Conservation (phyloP, 345 rosid species). For the Abelmoschus esculentus region DNA sequence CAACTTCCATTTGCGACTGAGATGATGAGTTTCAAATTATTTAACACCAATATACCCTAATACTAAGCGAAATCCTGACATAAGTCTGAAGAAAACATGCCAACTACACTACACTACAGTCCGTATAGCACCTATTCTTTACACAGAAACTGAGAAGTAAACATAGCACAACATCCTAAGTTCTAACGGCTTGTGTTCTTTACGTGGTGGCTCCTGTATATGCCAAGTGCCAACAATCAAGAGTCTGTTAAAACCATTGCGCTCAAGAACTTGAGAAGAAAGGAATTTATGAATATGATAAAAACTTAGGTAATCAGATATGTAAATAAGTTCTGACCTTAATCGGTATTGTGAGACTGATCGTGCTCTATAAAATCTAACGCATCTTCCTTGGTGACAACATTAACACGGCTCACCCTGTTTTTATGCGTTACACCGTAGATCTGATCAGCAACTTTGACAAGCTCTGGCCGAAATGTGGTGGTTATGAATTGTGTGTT, state of each 20-base stretch:
- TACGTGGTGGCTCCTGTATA: neutral
- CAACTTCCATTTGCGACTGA: neutral
- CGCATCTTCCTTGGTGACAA: constrained; percentile 67
- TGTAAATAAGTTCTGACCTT: constrained; percentile 30
- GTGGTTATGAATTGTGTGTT: constrained; percentile 95
- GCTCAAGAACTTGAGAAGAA: neutral
- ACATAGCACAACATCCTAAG: neutral
- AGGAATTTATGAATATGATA: neutral
- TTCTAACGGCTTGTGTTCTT: neutral
- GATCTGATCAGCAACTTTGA: constrained; percentile 90
- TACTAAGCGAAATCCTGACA: neutral
- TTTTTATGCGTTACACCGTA: constrained; percentile 83
- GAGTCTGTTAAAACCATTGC: neutral
- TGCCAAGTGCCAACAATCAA: neutral
- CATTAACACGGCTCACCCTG: constrained; percentile 79
- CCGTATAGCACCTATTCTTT: neutral
- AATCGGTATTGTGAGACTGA: constrained; percentile 73
- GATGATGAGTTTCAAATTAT: neutral
- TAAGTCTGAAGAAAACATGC: neutral
- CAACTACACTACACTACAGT: neutral
- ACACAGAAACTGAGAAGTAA: neutral
- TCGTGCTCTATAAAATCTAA: constrained; percentile 88
- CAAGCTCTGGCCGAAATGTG: constrained; percentile 91
- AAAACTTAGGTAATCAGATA: neutral
- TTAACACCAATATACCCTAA: neutral